Conservation (phyloP, 768 basidiomycete species). For the Termitomyces sp. region DNA sequence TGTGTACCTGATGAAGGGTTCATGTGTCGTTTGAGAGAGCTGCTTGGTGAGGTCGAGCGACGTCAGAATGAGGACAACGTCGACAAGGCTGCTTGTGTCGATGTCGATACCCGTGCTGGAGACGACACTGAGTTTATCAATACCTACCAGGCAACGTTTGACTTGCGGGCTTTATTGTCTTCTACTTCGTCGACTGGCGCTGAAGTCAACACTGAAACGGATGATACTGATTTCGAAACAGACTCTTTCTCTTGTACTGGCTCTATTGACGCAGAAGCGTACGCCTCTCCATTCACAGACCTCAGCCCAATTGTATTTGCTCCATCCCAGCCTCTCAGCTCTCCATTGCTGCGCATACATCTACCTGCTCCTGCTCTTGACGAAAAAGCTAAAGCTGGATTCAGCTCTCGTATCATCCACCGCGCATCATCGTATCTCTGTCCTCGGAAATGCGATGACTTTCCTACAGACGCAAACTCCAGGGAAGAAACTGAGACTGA, state of each 20-base stretch:
- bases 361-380: neutral
- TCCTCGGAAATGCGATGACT: neutral
- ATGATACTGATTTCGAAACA: neutral
- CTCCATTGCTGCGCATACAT: neutral
- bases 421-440: conserved; percentile 3
- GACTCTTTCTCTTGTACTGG: neutral
- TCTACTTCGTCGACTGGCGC: neutral
- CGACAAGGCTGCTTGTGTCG: neutral
- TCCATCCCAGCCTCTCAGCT: neutral
- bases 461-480: neutral
- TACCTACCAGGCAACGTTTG: conserved; percentile 1
- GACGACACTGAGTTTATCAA: neutral
- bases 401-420: conserved; percentile 4
- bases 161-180: neutral
- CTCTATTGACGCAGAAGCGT: neutral
- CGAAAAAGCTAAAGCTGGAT: neutral
- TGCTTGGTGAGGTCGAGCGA: neutral
- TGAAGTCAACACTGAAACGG: neutral
- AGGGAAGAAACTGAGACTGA: neutral
- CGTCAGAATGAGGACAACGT: neutral
- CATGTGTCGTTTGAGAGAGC: neutral
- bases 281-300: neutral
- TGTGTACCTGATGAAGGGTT: neutral
- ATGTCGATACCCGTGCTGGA: neutral
- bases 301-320: conserved; percentile 1